A percentile compares a stretch with the other conserved stretches of the same genome.
Evolutionary conservation across 257 asterid species (phyloP).

Genomic region (Ehretia macrophylla): DNA sequence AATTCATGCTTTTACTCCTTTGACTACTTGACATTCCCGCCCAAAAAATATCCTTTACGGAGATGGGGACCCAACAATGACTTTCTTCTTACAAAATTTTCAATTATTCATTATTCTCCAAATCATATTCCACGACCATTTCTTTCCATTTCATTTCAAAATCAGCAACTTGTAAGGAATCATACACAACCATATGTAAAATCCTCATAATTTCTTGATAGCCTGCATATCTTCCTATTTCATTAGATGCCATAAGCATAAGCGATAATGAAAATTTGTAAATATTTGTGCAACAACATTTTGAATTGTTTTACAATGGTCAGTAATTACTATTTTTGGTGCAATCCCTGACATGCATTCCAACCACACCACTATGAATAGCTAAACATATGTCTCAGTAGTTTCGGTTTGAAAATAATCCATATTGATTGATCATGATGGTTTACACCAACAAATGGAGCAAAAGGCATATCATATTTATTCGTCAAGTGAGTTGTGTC

Average conservation of each 20-base stretch:
- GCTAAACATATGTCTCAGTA: background rate
- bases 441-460: too few relatives aligned
- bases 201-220: too few relatives aligned
- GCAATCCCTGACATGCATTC: background rate
- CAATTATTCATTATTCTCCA: background rate
- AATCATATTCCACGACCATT: background rate
- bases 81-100: background rate
- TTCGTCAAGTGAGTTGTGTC: too few relatives aligned
- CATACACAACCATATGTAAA: too few relatives aligned
- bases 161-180: background rate
- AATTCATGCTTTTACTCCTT: background rate
- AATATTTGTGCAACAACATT: background rate
- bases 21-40: background rate
- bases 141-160: background rate
- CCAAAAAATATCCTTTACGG: background rate
- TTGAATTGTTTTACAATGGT: too few relatives aligned
- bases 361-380: background rate
- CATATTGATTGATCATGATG: background rate
- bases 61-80: background rate
- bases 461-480: too few relatives aligned
- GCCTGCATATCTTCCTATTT: background rate
- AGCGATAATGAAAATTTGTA: background rate
- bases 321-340: background rate
- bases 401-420: background rate
- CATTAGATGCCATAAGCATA: constrained; percentile 1